Conservation (phyloP, 805 yeast genomes). For the Candida sanyiensis region DNA sequence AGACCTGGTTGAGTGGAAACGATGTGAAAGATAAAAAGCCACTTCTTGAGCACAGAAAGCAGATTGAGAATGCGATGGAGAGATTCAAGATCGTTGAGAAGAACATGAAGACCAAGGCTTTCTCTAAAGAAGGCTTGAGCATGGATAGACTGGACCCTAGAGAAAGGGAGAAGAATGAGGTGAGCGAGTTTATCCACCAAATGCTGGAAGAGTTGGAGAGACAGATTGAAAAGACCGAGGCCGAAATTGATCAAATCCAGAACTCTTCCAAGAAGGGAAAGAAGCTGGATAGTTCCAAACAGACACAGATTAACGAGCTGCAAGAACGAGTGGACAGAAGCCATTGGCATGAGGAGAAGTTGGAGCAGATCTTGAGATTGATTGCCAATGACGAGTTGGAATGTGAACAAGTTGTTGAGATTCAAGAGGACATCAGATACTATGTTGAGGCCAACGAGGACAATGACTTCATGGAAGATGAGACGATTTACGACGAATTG, state of each 20-base stretch:
- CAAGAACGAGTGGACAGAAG: conserved; percentile 66
- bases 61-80: conserved; percentile 83
- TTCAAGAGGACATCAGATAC: conserved; percentile 86
- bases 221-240: conserved; percentile 76
- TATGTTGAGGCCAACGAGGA: conserved; percentile 93
- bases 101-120: conserved; percentile 88
- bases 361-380: conserved; percentile 72
- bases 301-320: conserved; percentile 54
- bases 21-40: conserved; percentile 87
- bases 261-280: conserved; percentile 53
- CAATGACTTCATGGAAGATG: conserved; percentile 89
- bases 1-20: conserved; percentile 87
- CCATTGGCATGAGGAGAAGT: conserved; percentile 66
- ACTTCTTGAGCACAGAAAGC: conserved; percentile 66
- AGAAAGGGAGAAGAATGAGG: conserved; percentile 72
- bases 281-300: conserved; percentile 47
- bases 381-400: conserved; percentile 77
- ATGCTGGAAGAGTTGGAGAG: conserved; percentile 74
- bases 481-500: conserved; percentile 83
- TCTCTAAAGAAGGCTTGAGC: conserved; percentile 86
- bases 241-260: conserved; percentile 53
- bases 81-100: conserved; percentile 92
- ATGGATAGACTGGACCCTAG: conserved; percentile 69
- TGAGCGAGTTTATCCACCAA: conserved; percentile 60
- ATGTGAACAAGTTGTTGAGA: conserved; percentile 66